Evolutionary conservation across 2,329 filamentous ascomycete genomes (phyloP).

Genomic region (Microcyclosporella mali): DNA sequence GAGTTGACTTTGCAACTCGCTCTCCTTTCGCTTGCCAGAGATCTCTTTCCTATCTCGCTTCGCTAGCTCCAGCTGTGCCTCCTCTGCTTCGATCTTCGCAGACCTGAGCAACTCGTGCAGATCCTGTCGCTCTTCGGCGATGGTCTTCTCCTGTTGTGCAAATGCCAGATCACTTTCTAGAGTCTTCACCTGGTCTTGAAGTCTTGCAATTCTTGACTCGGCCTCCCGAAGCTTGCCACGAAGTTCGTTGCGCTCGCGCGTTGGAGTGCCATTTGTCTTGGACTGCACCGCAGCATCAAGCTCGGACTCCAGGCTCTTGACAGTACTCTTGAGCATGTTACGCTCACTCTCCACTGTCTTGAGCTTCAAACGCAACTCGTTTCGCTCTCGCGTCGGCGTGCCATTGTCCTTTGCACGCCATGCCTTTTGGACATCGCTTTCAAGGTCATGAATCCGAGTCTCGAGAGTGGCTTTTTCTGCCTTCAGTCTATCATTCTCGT

Average conservation of each 20-base stretch:
- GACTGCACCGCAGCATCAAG: constrained; percentile 26
- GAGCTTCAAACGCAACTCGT: constrained; percentile 29
- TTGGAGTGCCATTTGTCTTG: constrained; percentile 26
- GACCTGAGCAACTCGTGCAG: constrained; percentile 57
- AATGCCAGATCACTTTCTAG: constrained; percentile 53
- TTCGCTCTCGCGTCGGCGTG: constrained; percentile 32
- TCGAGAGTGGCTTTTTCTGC: constrained; percentile 54
- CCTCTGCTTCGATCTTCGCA: constrained; percentile 48
- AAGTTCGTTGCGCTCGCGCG: constrained; percentile 31
- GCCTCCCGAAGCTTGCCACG: constrained; percentile 31
- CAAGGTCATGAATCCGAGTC: constrained; percentile 45
- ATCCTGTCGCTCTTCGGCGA: constrained; percentile 52
- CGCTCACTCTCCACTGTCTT: constrained; percentile 28
- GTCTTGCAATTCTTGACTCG: constrained; percentile 30
- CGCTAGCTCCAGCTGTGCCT: constrained; percentile 63
- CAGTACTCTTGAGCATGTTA: constrained; percentile 29
- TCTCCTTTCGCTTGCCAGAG: constrained; percentile 50
- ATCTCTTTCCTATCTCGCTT: constrained; percentile 63
- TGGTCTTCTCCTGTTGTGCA: constrained; percentile 46
- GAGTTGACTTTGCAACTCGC: constrained; percentile 59
- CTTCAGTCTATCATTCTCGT: constrained; percentile 37
- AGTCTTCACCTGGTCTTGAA: constrained; percentile 52
- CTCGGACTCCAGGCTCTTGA: constrained; percentile 33
- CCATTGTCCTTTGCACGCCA: constrained; percentile 34
- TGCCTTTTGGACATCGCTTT: constrained; percentile 30